Base-by-base conservation (phyloP, 2,329 filamentous ascomycete genomes). In the Penicillium sp. region DNA sequence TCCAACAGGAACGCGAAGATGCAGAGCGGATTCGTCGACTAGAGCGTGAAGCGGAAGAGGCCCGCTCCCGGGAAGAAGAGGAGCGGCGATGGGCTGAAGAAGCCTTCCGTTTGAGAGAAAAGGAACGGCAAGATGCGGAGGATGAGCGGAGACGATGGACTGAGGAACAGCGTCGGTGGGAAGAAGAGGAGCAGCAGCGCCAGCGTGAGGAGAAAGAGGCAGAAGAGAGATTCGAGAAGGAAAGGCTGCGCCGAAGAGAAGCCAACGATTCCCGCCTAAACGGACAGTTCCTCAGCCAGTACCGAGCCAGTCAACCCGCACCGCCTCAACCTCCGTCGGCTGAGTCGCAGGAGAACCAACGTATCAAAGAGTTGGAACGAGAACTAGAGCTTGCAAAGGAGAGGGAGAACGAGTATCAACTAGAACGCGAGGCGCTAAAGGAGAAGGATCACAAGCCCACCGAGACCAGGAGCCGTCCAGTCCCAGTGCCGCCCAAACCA, bases 241-340 rank as follows among this genome's bases (percentile, higher is more conserved):
- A 94, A 71, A 86, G 90, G 52, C 83, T 83, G 69, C 83, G 86
- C 62, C 83, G 86, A 60, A 84, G 86, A 64, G 83, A 82, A 26
- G 81, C 81, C 64, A 89, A 86, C 70, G 89, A 93, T 69, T 83
- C 84, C 44, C 86, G 89, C 64, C 82, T 97, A 23, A 90, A 89
- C 63, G 93, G 93, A 2, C 93, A 97, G 73, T 93, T 90, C 69
- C 84, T 96, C 55, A 94, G 91, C 72, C 91, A 97, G 73, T 96
- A 97, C 74, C 90, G 92, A 74, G 88, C 89, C 21, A 89, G 92
- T 67, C 88, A 91, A 73, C 76, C 82, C 64, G 71, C 76, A 58
- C 67, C 72, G 69, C 70, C 69, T 74, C 54, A 38, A 17, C 78
- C 62, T 72, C 78, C 70, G 23, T 78, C 72, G 21, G 76, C 82